Conservation (phyloP, 768 basidiomycete genomes). For the Tephrocybe sp. region DNA sequence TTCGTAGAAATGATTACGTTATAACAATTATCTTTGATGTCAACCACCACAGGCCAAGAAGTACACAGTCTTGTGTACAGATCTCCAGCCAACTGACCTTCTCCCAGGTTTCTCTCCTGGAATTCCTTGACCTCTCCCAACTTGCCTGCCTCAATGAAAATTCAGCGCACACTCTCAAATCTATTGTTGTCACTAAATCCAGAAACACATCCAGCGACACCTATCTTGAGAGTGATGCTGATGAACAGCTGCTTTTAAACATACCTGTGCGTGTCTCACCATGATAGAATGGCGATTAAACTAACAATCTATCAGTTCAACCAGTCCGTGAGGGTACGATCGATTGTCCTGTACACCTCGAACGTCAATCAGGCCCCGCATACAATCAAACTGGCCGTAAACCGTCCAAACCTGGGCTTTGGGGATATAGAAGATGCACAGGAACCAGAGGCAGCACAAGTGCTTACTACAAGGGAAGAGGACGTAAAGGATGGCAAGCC, state of each 20-base stretch:
- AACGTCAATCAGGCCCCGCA: constrained; percentile 50
- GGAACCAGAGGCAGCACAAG: constrained; percentile 54
- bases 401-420: constrained; percentile 61
- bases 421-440: constrained; percentile 58
- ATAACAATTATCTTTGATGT: constrained; percentile 11
- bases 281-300: not conserved
- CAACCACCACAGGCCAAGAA: constrained; percentile 14
- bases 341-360: constrained; percentile 50
- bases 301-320: constrained; percentile 50
- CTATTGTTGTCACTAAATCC: constrained; percentile 44
- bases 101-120: constrained; percentile 51
- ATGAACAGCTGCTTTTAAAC: constrained; percentile 70
- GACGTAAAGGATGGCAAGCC: constrained; percentile 46
- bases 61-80: constrained; percentile 8
- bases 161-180: constrained; percentile 46
- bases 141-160: constrained; percentile 73
- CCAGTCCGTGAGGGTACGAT: constrained; percentile 63
- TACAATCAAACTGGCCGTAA: constrained; percentile 60
- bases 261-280: constrained; percentile 49
- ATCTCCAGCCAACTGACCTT: constrained; percentile 5
- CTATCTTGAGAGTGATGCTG: constrained; percentile 67
- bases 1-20: constrained; percentile 13
- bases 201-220: constrained; percentile 42
- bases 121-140: constrained; percentile 59
- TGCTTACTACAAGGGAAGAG: constrained; percentile 50